Conservation (phyloP, 805 yeast genomes). For the Metschnikowia amazonensis region DNA sequence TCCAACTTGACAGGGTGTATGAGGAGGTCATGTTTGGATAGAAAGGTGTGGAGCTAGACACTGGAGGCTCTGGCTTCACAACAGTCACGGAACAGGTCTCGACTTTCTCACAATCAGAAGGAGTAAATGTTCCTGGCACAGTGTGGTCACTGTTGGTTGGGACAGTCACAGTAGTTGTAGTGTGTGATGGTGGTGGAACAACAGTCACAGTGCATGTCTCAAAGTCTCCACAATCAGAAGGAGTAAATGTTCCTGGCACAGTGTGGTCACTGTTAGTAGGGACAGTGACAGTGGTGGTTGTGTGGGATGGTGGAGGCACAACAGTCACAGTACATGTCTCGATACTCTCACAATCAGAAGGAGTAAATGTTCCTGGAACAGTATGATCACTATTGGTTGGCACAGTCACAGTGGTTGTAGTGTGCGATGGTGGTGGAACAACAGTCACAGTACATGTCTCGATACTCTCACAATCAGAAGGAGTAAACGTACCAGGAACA, state of each 20-base stretch:
- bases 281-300: background rate
- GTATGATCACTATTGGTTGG: background rate
- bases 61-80: background rate
- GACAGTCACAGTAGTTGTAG: background rate
- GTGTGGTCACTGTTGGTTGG: background rate
- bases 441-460: constrained; percentile 1
- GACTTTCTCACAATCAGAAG: background rate
- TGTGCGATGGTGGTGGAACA: constrained; percentile 1
- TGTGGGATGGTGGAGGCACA: constrained; percentile 3
- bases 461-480: background rate
- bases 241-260: background rate
- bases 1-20: background rate
- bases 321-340: constrained; percentile 1
- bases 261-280: background rate
- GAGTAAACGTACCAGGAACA: background rate
- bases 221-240: background rate
- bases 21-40: background rate
- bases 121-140: constrained; percentile 1
- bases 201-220: constrained; percentile 1
- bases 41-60: background rate
- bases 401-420: background rate
- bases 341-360: background rate
- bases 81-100: background rate
- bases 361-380: constrained; percentile 1
- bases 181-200: constrained; percentile 1